Evolutionary conservation across 495 filamentous ascomycete genomes (phyloP).

Genomic region (Neurospora sublineolata): DNA sequence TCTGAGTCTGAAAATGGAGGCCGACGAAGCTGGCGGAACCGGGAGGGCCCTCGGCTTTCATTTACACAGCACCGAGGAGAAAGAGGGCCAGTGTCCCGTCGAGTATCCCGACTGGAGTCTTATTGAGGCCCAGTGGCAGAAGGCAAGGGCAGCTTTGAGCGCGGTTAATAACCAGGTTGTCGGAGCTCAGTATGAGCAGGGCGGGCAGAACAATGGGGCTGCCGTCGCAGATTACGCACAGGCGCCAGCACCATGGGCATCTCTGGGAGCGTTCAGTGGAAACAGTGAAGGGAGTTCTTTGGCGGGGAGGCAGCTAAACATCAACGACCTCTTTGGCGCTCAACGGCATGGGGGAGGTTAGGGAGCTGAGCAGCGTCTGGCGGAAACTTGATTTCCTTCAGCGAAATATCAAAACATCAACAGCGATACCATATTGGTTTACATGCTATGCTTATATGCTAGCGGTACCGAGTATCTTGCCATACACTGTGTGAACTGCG

Average conservation of each 20-base stretch:
- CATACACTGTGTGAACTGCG: not conserved
- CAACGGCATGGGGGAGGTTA: not conserved
- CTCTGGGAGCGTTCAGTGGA: not conserved
- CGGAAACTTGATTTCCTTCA: not conserved
- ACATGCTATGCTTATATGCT: not conserved
- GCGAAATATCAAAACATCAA: not conserved
- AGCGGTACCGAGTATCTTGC: not conserved
- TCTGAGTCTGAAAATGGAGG: constrained; percentile 32
- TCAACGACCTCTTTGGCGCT: constrained; percentile 23
- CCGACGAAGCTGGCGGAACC: constrained; percentile 3
- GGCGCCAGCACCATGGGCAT: not conserved
- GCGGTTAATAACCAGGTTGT: not conserved
- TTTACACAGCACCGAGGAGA: not conserved
- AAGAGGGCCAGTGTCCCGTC: not conserved
- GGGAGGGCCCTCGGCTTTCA: not conserved
- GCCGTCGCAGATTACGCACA: not conserved
- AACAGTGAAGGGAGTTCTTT: not conserved
- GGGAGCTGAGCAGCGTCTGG: not conserved
- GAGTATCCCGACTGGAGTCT: not conserved
- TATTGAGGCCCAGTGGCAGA: not conserved
- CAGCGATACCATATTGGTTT: not conserved
- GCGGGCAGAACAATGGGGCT: constrained; percentile 2
- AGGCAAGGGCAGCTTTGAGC: not conserved
- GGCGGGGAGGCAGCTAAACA: constrained; percentile 18
- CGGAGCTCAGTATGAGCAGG: not conserved